phyloP scores from a whole-genome alignment of 495 filamentous ascomycete genomes.

The Tetracladium marchalianum region DNA sequence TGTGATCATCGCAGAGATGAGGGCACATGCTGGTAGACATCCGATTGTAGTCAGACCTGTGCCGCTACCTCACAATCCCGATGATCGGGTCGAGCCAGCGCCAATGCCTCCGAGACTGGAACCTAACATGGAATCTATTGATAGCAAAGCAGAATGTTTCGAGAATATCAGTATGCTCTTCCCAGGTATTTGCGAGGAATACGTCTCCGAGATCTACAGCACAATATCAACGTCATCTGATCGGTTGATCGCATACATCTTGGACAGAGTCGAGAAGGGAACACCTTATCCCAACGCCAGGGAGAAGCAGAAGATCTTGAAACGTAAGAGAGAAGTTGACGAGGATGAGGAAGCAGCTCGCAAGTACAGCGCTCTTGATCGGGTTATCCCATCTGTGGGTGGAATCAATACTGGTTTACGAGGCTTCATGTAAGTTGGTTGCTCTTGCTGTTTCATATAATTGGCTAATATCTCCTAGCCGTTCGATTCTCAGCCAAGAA shows the following conservation, averaged over 20 bases:
- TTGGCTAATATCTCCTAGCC: constrained; percentile 19
- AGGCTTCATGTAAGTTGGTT: constrained; percentile 9
- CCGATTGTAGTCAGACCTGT: not conserved
- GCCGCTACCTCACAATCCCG: not conserved
- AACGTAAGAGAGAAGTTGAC: constrained; percentile 23
- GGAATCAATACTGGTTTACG: not conserved
- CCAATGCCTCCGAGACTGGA: too few species aligned
- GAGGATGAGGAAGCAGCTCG: constrained; percentile 28
- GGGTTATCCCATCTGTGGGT: constrained; percentile 3
- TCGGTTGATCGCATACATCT: constrained; percentile 32
- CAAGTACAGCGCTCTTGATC: constrained; percentile 24
- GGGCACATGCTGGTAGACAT: not conserved
- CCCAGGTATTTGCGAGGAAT: constrained; percentile 36
- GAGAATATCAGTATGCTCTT: constrained; percentile 33
- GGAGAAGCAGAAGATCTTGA: constrained; percentile 29
- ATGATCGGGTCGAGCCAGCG: not conserved
- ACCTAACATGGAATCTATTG: not conserved
- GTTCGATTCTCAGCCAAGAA: constrained; percentile 32
- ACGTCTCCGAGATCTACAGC: constrained; percentile 31
- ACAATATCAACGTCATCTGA: constrained; percentile 17
- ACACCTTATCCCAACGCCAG: constrained; percentile 37
- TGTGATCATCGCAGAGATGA: not conserved
- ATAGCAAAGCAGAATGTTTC: constrained; percentile 23
- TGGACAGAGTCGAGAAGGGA: constrained; percentile 25
- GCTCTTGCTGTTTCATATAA: not conserved